Evolutionary conservation across 441 rosid genomes (phyloP).

Genomic region (Gossypium trilobum): DNA sequence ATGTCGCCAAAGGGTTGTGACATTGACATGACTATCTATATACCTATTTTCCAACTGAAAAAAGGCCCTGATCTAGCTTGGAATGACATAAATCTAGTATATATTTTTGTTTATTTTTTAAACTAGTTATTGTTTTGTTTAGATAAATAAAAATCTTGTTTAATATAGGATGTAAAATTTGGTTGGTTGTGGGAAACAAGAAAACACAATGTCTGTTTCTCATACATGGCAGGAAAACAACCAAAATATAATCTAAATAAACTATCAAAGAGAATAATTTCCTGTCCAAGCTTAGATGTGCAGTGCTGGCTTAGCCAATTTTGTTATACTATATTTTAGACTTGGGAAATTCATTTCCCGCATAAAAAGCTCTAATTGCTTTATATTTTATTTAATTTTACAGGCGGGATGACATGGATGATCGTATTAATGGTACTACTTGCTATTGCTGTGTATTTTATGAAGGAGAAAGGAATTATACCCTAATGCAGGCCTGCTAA

Average conservation of each 20-base stretch:
- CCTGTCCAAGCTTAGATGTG: background rate
- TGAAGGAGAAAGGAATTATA: conserved; percentile 31
- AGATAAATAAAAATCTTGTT: background rate
- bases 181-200: background rate
- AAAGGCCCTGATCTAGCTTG: background rate
- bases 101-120: background rate
- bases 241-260: background rate
- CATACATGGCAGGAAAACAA: background rate
- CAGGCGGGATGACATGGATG: conserved; percentile 44
- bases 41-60: background rate
- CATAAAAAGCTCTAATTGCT: background rate
- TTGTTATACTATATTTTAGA: background rate
- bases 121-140: background rate
- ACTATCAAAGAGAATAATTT: background rate
- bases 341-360: background rate
- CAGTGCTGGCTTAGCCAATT: background rate
- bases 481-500: conserved; percentile 5
- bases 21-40: background rate
- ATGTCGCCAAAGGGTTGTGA: background rate
- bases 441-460: conserved; percentile 37
- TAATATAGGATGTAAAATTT: background rate
- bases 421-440: conserved; percentile 36
- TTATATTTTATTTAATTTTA: conserved; percentile 9
- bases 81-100: background rate
- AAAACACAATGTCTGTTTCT: background rate